Percentiles rank a stretch among this genome's conserved stretches.
These are phyloP conservation scores for Arabis hirsuta DNA, from an alignment of 345 rosid genomes.

Conservation along the genomic window DNA sequence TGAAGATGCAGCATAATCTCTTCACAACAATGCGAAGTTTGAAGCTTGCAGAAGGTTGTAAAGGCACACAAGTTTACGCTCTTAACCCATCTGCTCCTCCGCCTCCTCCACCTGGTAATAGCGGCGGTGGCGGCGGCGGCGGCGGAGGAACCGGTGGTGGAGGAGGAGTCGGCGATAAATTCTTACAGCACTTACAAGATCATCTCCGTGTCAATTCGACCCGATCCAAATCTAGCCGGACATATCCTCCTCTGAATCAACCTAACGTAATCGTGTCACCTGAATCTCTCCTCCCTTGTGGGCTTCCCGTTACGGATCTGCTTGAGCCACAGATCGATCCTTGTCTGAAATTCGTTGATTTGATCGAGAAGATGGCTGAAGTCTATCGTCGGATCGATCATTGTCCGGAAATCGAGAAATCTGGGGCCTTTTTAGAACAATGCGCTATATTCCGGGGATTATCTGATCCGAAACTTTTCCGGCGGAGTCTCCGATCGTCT, in stretches of 20 bases:
- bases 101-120: constrained; percentile 41
- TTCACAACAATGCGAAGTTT: constrained; percentile 88
- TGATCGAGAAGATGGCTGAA: constrained; percentile 68
- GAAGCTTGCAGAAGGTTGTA: constrained; percentile 81
- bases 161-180: constrained; percentile 69
- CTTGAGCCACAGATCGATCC: constrained; percentile 81
- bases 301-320: constrained; percentile 73
- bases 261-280: constrained; percentile 38
- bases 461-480: constrained; percentile 73
- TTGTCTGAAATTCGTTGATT: constrained; percentile 67
- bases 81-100: constrained; percentile 53
- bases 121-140: constrained; percentile 33
- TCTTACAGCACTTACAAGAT: constrained; percentile 73
- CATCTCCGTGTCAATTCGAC: constrained; percentile 61
- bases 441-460: constrained; percentile 71
- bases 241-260: constrained; percentile 40
- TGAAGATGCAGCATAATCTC: constrained; percentile 79
- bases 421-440: constrained; percentile 65
- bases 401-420: constrained; percentile 63
- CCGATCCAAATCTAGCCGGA: constrained; percentile 59
- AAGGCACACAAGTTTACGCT: constrained; percentile 71
- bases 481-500: constrained; percentile 73
- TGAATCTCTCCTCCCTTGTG: constrained; percentile 66
- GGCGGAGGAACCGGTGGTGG: constrained; percentile 47
- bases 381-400: constrained; percentile 56